Base-by-base conservation (phyloP, 352 stramenopile genomes). In the Aphanomyces cochlioides region DNA sequence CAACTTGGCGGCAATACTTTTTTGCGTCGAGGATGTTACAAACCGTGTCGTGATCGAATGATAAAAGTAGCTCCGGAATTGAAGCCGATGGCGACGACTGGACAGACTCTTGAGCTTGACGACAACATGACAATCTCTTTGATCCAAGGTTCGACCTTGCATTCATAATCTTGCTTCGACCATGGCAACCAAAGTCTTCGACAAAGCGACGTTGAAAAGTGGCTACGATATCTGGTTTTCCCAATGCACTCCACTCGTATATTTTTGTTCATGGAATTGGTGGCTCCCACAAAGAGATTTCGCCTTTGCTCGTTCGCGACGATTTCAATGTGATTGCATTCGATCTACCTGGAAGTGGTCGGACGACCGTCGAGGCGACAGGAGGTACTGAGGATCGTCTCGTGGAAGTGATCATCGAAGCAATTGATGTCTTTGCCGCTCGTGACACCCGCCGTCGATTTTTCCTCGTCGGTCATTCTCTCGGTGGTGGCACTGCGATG, bases 291-390 rank as follows among this genome's bases (percentile, higher is more conserved):
- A 56, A 57, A 7, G 28, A 67, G 8, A n/a, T 67, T 13, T 37
- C 60, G 41, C 60, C 60, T 56, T 41, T 63, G 10, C 60, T 67
- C 36, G 47, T 67, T 17, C 17, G 8, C 3, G 47, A 67, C 60
- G n/a, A 41, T 37, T 28, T 41, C 15, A 67, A 67, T 19, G 60
- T 57, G 8, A 7, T 67, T 37, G 17, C 60, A 17, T 57, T 67
- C 21, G 60, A 67, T 37, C n/a, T 67, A 12, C 60, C 60, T 19
- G 60, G 60, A 7, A 36, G 36, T 58, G 60, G 60, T 21, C 15
- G 47, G 7, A 67, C 60, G 15, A 67, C 38, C 21, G 60, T 17
- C 41, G 47, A 67, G 8, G 60, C 37, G 19, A 37, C 37, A 3
- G 37, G 60, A 13, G 60, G 60, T 15, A 57, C n/a, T 8, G 47